These are phyloP conservation scores for Eucalyptus coolabah DNA, from an alignment of 345 rosid species.

Conservation along the genomic window DNA sequence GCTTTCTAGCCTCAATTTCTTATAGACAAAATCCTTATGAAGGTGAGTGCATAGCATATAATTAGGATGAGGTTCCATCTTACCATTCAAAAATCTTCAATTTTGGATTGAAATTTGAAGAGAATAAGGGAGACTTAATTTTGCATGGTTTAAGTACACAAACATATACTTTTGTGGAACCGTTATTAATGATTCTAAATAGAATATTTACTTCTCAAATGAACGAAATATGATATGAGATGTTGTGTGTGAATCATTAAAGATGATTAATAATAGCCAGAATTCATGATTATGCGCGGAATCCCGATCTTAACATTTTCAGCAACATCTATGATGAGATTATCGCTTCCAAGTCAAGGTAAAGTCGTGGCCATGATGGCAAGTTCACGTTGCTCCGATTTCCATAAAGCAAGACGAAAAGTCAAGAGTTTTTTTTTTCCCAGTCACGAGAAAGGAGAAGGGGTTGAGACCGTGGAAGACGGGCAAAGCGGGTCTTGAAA, in stretches of 20 bases:
- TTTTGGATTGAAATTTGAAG: too few relatives aligned
- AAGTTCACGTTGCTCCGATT: neutral
- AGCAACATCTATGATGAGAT: neutral
- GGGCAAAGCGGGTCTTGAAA: neutral
- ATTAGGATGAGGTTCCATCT: too few relatives aligned
- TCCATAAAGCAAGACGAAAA: neutral
- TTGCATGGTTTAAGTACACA: too few relatives aligned
- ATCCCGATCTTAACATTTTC: neutral
- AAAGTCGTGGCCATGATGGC: neutral
- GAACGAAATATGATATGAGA: neutral
- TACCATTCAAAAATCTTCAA: too few relatives aligned
- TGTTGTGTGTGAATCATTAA: neutral
- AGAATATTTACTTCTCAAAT: neutral
- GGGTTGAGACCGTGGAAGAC: neutral
- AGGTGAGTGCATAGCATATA: neutral
- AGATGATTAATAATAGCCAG: rapidly evolving
- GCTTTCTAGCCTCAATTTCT: too few relatives aligned
- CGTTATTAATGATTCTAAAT: rapidly evolving
- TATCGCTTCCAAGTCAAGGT: neutral
- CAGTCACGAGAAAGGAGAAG: neutral
- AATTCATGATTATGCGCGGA: neutral
- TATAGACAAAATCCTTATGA: neutral
- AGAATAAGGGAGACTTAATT: too few relatives aligned
- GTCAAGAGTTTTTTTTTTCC: neutral
- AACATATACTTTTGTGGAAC: neutral